These are phyloP conservation scores for Mytilinidion resinicola DNA, from an alignment of 495 filamentous ascomycete genomes.

Conservation along the genomic window DNA sequence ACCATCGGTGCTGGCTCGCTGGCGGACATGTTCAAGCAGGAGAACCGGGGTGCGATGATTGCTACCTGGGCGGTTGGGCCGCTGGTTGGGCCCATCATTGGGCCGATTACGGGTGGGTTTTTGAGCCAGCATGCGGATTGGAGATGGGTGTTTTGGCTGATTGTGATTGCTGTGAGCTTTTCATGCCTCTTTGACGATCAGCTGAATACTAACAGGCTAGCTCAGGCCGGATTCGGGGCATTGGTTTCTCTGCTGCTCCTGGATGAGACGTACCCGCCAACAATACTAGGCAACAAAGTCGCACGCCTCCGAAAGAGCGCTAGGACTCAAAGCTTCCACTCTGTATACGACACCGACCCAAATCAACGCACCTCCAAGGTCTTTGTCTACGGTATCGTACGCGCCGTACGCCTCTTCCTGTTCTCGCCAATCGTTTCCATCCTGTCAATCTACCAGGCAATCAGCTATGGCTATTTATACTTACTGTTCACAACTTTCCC, in stretches of 20 bases:
- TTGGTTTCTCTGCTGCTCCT: slow-evolving; percentile 44
- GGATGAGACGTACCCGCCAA: slow-evolving; percentile 48
- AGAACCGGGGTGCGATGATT: slow-evolving; percentile 41
- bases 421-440: slow-evolving; percentile 16
- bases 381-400: slow-evolving; percentile 10
- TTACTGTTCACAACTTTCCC: slow-evolving; percentile 21
- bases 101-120: slow-evolving; percentile 41
- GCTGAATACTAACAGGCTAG: not conserved
- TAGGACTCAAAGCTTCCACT: slow-evolving; percentile 36
- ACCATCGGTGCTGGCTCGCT: slow-evolving; percentile 45
- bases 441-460: slow-evolving; percentile 8
- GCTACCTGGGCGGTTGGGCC: slow-evolving; percentile 42
- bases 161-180: slow-evolving; percentile 28
- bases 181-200: not conserved
- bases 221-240: slow-evolving; percentile 34
- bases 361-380: slow-evolving; percentile 21
- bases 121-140: slow-evolving; percentile 23
- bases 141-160: slow-evolving; percentile 34
- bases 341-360: slow-evolving; percentile 31
- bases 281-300: slow-evolving; percentile 50
- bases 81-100: slow-evolving; percentile 25
- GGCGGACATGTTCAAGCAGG: slow-evolving; percentile 39
- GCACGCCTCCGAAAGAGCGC: slow-evolving; percentile 31
- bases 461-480: slow-evolving; percentile 20
- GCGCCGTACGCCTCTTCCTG: slow-evolving; percentile 15